A percentile compares a stretch with the other conserved stretches of the same genome.
Evolutionary conservation across 2,329 filamentous ascomycete species (phyloP).

Genomic region (Aspergillus tanneri): DNA sequence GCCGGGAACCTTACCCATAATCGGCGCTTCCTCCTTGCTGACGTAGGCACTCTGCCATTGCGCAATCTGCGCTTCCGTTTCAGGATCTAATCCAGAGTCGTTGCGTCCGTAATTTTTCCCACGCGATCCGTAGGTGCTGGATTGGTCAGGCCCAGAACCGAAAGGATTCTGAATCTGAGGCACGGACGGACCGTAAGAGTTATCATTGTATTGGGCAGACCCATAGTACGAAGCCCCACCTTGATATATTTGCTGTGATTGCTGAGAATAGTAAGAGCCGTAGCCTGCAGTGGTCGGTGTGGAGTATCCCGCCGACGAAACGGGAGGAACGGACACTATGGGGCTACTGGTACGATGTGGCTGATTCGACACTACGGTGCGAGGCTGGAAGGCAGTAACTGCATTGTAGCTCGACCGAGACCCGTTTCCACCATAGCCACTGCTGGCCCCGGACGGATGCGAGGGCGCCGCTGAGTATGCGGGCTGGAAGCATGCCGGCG

Average conservation of each 20-base stretch:
- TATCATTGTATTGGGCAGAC: constrained; percentile 49
- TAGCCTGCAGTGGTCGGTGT: constrained; percentile 42
- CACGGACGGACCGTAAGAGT: constrained; percentile 51
- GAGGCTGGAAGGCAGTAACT: constrained; percentile 60
- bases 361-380: constrained; percentile 54
- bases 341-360: constrained; percentile 40
- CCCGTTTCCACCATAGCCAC: constrained; percentile 36
- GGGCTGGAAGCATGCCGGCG: constrained; percentile 48
- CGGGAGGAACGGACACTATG: constrained; percentile 38
- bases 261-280: constrained; percentile 44
- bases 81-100: constrained; percentile 60
- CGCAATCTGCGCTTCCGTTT: constrained; percentile 86
- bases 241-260: constrained; percentile 37
- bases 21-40: constrained; percentile 55
- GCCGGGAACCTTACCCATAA: constrained; percentile 38
- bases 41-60: constrained; percentile 93
- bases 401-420: constrained; percentile 39
- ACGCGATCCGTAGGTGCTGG: constrained; percentile 23
- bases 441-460: constrained; percentile 25
- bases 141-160: constrained; percentile 54
- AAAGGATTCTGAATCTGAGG: constrained; percentile 82
- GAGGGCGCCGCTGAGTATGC: constrained; percentile 51
- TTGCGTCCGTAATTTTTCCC: constrained; percentile 35
- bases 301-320: constrained; percentile 35
- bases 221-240: constrained; percentile 47